Evolutionary conservation across 371 early-diverging fungal genomes (phyloP).

Genomic region (Coemansia sp.): DNA sequence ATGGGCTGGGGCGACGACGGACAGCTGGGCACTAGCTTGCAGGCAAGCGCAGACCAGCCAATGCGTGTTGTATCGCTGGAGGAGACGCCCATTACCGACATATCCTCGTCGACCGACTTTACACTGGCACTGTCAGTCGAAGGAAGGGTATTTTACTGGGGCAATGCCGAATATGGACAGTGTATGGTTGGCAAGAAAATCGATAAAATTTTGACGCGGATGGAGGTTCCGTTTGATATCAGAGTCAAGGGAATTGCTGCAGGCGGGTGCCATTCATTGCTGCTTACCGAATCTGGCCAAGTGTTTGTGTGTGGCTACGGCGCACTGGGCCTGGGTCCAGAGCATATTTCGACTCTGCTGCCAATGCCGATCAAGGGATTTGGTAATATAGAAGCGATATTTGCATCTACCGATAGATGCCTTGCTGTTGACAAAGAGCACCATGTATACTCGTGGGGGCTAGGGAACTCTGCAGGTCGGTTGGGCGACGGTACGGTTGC

Average conservation of each 20-base stretch:
- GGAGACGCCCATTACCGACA: slow-evolving; percentile 52
- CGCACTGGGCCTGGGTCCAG: slow-evolving; percentile 62
- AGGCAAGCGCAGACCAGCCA: slow-evolving; percentile 55
- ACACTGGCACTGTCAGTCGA: slow-evolving; percentile 60
- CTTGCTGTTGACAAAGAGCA: slow-evolving; percentile 30
- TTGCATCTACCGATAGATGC: slow-evolving; percentile 49
- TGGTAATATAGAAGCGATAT: slow-evolving; percentile 13
- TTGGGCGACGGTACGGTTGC: slow-evolving; percentile 25
- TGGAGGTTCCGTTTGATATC: slow-evolving; percentile 50
- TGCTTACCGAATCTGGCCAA: slow-evolving; percentile 60
- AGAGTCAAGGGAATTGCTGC: slow-evolving; percentile 63
- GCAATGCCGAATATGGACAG: slow-evolving; percentile 82
- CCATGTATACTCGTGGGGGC: slow-evolving; percentile 44
- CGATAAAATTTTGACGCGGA: slow-evolving; percentile 66
- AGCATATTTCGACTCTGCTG: slow-evolving; percentile 54
- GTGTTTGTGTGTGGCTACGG: slow-evolving; percentile 76
- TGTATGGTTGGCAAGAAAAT: slow-evolving; percentile 68
- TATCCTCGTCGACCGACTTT: slow-evolving; percentile 71
- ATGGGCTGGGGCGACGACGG: slow-evolving; percentile 87
- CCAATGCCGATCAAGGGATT: slow-evolving; percentile 34
- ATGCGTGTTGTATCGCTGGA: slow-evolving; percentile 51
- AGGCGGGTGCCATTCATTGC: slow-evolving; percentile 70
- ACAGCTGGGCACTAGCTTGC: slow-evolving; percentile 67
- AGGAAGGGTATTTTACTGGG: slow-evolving; percentile 69
- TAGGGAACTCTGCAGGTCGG: slow-evolving; percentile 42